phyloP scores from a whole-genome alignment of 345 rosid species.

The Microcos paniculata region DNA sequence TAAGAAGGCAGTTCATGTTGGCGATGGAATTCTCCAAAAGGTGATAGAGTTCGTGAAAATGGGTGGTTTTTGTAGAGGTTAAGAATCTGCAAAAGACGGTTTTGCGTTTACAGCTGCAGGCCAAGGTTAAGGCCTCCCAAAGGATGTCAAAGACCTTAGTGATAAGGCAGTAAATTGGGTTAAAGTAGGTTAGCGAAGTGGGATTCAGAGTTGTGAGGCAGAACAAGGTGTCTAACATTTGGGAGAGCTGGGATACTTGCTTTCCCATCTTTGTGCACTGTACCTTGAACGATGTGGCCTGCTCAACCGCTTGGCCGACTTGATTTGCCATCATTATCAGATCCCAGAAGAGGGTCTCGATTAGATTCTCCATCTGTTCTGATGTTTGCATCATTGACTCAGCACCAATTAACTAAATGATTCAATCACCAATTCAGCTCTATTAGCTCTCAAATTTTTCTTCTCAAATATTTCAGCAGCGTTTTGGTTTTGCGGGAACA shows the following conservation, averaged over 20 bases:
- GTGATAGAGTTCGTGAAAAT: not conserved
- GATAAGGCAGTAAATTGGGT: not conserved
- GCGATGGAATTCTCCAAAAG: not conserved
- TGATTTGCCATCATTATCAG: not conserved
- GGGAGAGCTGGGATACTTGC: not conserved
- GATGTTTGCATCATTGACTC: not conserved
- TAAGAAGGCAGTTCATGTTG: not conserved
- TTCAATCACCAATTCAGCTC: no score
- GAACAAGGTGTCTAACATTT: not conserved
- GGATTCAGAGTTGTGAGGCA: not conserved
- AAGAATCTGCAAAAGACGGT: not conserved
- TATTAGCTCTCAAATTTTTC: no score
- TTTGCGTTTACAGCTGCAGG: not conserved
- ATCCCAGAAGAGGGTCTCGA: not conserved
- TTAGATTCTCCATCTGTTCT: not conserved
- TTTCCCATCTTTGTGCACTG: not conserved
- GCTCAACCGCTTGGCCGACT: not conserved
- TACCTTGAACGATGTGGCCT: not conserved
- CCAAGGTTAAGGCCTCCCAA: not conserved
- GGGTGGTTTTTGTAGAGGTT: no score
- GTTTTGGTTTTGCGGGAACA: no score
- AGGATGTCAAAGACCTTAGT: not conserved
- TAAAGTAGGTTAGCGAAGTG: not conserved
- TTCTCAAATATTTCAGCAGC: no score
- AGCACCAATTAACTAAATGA: not conserved